These are phyloP conservation scores for Naganishia friedmannii DNA, from an alignment of 768 basidiomycete genomes.

Conservation along the genomic window DNA sequence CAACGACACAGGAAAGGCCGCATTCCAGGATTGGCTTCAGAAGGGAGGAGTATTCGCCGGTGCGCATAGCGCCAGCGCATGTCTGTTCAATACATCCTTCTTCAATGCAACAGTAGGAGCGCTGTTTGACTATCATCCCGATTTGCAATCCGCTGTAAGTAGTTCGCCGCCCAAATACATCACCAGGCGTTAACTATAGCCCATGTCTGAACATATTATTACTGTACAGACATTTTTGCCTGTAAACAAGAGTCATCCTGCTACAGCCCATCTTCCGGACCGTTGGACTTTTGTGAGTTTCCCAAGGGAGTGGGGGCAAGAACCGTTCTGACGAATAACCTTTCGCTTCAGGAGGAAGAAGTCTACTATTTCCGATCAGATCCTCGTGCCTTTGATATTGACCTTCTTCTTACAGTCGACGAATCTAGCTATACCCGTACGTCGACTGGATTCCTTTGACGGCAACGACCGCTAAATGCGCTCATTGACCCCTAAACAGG, in stretches of 20 bases:
- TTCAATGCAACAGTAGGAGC: slow-evolving; percentile 65
- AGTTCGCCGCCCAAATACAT: not conserved
- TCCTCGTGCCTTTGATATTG: slow-evolving; percentile 64
- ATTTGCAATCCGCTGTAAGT: slow-evolving; percentile 64
- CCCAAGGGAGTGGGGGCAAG: not conserved
- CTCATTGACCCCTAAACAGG: slow-evolving; percentile 48
- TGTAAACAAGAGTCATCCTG: slow-evolving; percentile 62
- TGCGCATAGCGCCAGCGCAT: slow-evolving; percentile 66
- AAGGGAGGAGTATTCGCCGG: slow-evolving; percentile 69
- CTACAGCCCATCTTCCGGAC: slow-evolving; percentile 57
- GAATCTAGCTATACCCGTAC: slow-evolving; percentile 64
- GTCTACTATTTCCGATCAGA: slow-evolving; percentile 70
- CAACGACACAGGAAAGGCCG: slow-evolving; percentile 60
- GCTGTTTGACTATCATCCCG: slow-evolving; percentile 69
- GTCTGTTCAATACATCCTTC: slow-evolving; percentile 61
- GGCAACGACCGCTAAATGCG: slow-evolving; percentile 16
- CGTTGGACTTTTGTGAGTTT: slow-evolving; percentile 50
- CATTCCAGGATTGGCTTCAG: slow-evolving; percentile 66
- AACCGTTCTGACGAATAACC: not conserved
- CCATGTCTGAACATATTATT: not conserved
- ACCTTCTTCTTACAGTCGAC: slow-evolving; percentile 64
- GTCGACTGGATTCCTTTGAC: slow-evolving; percentile 15
- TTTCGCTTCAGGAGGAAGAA: slow-evolving; percentile 48
- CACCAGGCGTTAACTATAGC: not conserved
- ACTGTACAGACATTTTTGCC: slow-evolving; percentile 58